A percentile compares a stretch with the other conserved stretches of the same genome.
Conservation (phyloP, 192 early-diverging fungal species). For the Paraglomus brasilianum region DNA sequence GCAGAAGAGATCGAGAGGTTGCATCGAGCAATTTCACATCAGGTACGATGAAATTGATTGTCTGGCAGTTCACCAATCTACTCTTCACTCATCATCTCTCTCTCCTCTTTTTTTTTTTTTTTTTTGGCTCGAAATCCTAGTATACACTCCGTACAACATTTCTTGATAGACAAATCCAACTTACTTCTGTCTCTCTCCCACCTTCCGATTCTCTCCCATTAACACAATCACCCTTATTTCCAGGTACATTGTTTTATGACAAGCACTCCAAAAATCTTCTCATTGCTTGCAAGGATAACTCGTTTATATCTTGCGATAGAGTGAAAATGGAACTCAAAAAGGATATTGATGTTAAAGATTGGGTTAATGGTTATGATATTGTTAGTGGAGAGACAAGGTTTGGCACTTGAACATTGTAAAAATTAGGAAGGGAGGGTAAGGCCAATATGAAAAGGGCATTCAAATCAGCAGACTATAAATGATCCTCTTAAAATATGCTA, state of each 20-base stretch:
- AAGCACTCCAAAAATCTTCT: conserved; percentile 38
- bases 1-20: conserved; percentile 61
- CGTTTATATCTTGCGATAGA: conserved; percentile 18
- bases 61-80: neutral
- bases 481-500: no score
- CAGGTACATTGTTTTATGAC: conserved; percentile 47
- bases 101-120: conserved; percentile 20
- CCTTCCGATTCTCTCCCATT: neutral
- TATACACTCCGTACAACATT: conserved; percentile 55
- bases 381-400: conserved; percentile 36
- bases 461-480: no score
- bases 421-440: no score
- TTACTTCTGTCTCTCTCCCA: conserved; percentile 41
- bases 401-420: conserved; percentile 10
- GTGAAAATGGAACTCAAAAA: conserved; percentile 66
- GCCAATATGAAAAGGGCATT: no score
- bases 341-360: conserved; percentile 54
- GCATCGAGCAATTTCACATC: conserved; percentile 72
- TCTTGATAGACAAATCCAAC: conserved; percentile 42
- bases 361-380: conserved; percentile 70
- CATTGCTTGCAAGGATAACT: conserved; percentile 41
- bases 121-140: conserved; percentile 36
- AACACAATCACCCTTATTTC: neutral
- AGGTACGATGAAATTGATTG: conserved; percentile 42
- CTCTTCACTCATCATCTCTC: neutral